These are phyloP conservation scores for Pouteria glomerata DNA, from an alignment of 148 eudicot genomes.

Conservation along the genomic window DNA sequence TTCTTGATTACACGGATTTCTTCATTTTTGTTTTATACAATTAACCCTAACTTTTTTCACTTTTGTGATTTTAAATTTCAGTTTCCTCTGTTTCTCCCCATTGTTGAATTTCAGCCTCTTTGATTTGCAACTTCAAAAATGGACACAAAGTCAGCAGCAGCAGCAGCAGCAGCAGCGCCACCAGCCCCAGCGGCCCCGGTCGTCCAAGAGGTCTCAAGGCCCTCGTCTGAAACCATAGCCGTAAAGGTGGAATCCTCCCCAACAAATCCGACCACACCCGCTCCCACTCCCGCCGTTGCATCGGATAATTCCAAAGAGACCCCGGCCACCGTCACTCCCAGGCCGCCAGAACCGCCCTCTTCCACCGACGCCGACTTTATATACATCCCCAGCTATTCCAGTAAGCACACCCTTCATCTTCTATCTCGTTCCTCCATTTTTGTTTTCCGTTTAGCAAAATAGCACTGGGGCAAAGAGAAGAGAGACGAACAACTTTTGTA, in stretches of 20 bases:
- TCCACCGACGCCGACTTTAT: slow-evolving; percentile 39
- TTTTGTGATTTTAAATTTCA: too few species aligned
- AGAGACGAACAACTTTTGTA: not conserved
- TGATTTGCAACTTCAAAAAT: not conserved
- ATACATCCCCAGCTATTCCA: slow-evolving; percentile 68
- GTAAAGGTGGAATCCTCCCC: not conserved
- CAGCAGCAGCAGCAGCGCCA: not conserved
- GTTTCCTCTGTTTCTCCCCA: not conserved
- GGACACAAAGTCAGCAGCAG: not conserved
- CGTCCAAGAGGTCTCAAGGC: not conserved
- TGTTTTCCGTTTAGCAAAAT: not conserved
- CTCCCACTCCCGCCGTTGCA: slow-evolving; percentile 7
- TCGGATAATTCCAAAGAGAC: slow-evolving; percentile 1
- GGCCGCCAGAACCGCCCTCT: slow-evolving; percentile 14
- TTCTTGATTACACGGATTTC: too few species aligned
- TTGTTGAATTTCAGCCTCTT: not conserved
- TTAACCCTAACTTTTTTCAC: too few species aligned
- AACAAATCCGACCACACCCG: not conserved
- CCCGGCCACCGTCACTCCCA: slow-evolving; percentile 15
- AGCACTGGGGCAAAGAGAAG: not conserved
- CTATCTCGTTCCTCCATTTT: not conserved
- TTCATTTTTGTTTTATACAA: too few species aligned
- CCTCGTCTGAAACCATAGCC: not conserved
- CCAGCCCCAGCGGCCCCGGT: not conserved
- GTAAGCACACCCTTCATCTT: slow-evolving; percentile 29